phyloP scores from a whole-genome alignment of 495 filamentous ascomycete genomes.

The Letharia lupina region DNA sequence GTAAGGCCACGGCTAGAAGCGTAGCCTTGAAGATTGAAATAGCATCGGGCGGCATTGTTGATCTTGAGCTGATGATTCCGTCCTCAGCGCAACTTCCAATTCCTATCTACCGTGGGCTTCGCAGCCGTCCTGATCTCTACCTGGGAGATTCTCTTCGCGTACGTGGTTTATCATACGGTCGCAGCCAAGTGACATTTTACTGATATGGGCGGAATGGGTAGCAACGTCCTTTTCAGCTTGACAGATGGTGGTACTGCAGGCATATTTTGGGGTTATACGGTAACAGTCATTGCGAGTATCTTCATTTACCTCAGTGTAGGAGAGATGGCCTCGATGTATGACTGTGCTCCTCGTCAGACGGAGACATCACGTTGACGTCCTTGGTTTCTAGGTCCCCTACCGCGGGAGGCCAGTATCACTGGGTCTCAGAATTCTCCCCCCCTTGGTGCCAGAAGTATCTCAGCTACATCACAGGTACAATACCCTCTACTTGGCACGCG shows the following conservation, averaged over 20 bases:
- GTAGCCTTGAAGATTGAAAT: not conserved
- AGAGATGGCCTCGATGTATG: constrained; percentile 51
- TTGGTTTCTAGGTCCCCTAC: constrained; percentile 35
- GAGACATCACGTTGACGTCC: not conserved
- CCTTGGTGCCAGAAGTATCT: constrained; percentile 45
- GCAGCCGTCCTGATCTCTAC: constrained; percentile 23
- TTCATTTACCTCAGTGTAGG: constrained; percentile 45
- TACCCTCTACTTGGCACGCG: not conserved
- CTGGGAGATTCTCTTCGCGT: constrained; percentile 24
- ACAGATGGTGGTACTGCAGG: constrained; percentile 49
- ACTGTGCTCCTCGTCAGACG: not conserved
- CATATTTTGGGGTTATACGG: constrained; percentile 49
- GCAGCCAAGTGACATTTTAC: not conserved
- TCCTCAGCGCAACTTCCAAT: constrained; percentile 42
- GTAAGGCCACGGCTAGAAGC: not conserved
- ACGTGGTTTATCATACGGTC: not conserved
- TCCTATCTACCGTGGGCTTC: constrained; percentile 43
- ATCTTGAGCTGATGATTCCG: constrained; percentile 6
- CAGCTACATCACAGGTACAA: constrained; percentile 49
- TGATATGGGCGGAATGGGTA: constrained; percentile 12
- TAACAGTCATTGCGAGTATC: constrained; percentile 38
- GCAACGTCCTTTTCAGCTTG: constrained; percentile 37
- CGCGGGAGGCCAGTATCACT: constrained; percentile 48
- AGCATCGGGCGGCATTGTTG: not conserved
- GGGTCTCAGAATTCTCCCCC: constrained; percentile 54